Percentiles rank a stretch among this genome's conserved stretches.
Evolutionary conservation across 2,329 filamentous ascomycete species (phyloP).

Genomic region (Aspergillus latus): DNA sequence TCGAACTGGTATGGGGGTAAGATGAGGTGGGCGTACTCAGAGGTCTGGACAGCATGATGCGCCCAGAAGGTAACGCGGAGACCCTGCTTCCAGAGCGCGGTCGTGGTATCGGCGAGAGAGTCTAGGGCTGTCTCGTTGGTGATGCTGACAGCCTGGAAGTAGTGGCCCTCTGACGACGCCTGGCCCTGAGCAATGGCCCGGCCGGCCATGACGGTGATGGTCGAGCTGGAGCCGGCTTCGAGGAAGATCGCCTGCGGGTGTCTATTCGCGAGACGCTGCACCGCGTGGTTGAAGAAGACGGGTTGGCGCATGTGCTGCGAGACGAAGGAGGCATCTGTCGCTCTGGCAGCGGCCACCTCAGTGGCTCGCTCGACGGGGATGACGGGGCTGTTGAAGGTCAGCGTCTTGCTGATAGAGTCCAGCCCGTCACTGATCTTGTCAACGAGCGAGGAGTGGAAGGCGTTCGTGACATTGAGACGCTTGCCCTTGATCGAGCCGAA

Average conservation of each 20-base stretch:
- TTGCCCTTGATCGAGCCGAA: background rate
- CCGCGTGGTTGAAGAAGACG: conserved; percentile 49
- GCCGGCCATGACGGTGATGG: conserved; percentile 7
- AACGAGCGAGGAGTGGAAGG: background rate
- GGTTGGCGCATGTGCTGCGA: conserved; percentile 29
- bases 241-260: conserved; percentile 32
- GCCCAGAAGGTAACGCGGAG: conserved; percentile 18
- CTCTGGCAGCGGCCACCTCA: background rate
- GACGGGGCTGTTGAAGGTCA: background rate
- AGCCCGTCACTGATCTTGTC: background rate
- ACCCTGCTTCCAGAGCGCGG: conserved; percentile 43
- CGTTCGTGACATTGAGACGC: background rate
- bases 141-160: conserved; percentile 13
- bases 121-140: background rate
- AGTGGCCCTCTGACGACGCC: background rate
- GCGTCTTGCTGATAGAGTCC: background rate
- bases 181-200: background rate
- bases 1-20: background rate
- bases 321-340: background rate
- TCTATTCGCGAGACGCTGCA: conserved; percentile 36
- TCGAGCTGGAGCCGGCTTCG: conserved; percentile 41
- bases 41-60: background rate
- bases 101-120: conserved; percentile 26
- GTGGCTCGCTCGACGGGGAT: background rate
- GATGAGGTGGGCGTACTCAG: background rate